Base-by-base conservation (phyloP, 2,329 filamentous ascomycete genomes). In the Diaporthe longicolla region DNA sequence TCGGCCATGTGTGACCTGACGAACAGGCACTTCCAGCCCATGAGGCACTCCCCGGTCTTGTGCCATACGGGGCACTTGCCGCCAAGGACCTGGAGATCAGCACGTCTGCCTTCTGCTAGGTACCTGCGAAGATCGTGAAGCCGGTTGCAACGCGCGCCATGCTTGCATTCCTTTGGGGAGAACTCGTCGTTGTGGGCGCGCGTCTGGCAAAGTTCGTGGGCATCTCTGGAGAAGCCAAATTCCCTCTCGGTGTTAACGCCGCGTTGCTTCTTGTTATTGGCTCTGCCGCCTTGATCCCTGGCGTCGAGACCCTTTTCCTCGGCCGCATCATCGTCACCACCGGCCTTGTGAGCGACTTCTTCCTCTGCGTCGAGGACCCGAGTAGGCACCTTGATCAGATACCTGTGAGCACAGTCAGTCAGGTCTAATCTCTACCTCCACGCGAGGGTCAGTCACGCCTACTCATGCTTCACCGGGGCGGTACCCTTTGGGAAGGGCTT, bases 21-120 rank as follows among this genome's bases (percentile, higher is more conserved):
- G 80, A 98, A 97, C 29, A 96, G 93, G 82, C 97, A 99, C 82
- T 96, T 97, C 95, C 96, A 99, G 8, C 97, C 97, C 19, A 93
- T 90, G 65, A 90, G 89, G 79, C 97, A 99, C 76, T 88, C 90
- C 17, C 95, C 95, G 76, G 93, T 90, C 21, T 87, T 86, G 77
- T 94, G 92, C 82, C 91, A 98, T 11, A 97, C 89, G 0, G 95
- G 96, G 80, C 97, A 99, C 76, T 93, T 87, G 9, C 94, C 93
- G 55, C 87, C 88, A 79, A 97, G 93, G 0, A 93, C 94, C 7
- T 89, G 88, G 52, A 98, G 87, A 80, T 98, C 94, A 75, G 91
- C 91, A 58, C 94, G 91, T 77, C 96, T 95, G 75, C 95, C 93
- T 73, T 97, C 91, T 43, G 89, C 90, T 65, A 99, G 85, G 81